A percentile compares a stretch with the other conserved stretches of the same genome.
Conservation (phyloP, 495 filamentous ascomycete genomes). For the Neurospora tetraspora region DNA sequence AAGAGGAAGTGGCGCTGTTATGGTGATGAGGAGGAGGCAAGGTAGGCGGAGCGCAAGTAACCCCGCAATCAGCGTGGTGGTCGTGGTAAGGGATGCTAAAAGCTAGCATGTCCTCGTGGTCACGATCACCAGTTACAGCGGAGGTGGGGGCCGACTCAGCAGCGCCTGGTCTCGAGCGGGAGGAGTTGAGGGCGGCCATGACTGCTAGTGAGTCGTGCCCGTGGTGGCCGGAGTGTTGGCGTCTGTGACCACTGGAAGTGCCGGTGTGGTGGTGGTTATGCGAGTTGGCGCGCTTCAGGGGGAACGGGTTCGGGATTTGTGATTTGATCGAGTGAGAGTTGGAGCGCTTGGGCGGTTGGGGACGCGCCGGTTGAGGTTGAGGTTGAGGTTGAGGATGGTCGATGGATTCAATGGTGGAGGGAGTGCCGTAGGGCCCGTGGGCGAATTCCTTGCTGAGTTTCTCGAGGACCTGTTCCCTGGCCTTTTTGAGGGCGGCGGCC, state of each 20-base stretch:
- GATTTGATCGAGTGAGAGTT: not conserved
- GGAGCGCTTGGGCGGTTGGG: not conserved
- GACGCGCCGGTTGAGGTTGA: not conserved
- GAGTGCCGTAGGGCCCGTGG: not conserved
- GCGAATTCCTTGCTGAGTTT: constrained; percentile 35
- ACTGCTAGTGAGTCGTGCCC: not conserved
- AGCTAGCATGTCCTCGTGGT: not conserved
- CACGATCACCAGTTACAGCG: not conserved
- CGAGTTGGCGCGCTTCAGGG: not conserved
- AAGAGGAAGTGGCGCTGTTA: not conserved
- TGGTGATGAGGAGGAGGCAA: not conserved
- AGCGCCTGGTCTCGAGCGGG: not conserved
- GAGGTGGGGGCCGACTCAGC: not conserved
- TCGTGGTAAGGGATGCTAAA: not conserved
- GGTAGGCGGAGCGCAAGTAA: not conserved
- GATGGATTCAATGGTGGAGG: not conserved
- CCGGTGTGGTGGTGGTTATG: not conserved
- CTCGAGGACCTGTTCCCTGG: constrained; percentile 35
- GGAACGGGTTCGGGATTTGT: not conserved
- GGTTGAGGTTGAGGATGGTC: not conserved
- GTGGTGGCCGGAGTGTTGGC: not conserved
- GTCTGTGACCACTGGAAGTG: not conserved
- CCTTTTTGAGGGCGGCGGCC: constrained; percentile 30
- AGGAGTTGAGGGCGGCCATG: not conserved
- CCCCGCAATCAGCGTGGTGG: not conserved